These are phyloP conservation scores for Pythium biforme DNA, from an alignment of 352 stramenopile genomes.

Conservation along the genomic window DNA sequence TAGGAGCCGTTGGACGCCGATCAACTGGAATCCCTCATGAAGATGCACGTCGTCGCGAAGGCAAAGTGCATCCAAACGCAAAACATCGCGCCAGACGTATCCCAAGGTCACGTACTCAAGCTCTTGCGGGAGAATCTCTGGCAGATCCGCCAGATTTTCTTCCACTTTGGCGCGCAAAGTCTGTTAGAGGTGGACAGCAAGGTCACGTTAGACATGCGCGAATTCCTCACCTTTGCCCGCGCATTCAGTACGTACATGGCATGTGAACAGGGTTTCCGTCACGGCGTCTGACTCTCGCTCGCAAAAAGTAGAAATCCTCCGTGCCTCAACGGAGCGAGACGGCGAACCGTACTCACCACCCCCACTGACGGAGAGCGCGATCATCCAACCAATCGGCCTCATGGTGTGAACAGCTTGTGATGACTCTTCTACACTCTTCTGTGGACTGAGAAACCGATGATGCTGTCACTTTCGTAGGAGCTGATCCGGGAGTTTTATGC, in stretches of 20 bases:
- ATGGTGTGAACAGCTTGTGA: conserved; percentile 21
- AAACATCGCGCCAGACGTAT: conserved; percentile 65
- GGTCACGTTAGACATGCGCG: conserved; percentile 52
- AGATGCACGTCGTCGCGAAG: conserved; percentile 46
- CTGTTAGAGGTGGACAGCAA: conserved; percentile 56
- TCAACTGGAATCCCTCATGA: conserved; percentile 44
- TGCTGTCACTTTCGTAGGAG: conserved; percentile 27
- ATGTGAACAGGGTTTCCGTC: background rate
- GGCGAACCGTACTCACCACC: conserved; percentile 49
- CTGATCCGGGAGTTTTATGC: conserved; percentile 71
- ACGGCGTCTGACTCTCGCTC: too few relatives aligned
- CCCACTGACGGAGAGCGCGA: conserved; percentile 27
- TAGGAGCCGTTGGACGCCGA: conserved; percentile 14
- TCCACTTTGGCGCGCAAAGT: conserved; percentile 65
- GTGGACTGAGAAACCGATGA: background rate
- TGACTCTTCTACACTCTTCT: background rate
- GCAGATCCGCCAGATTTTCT: conserved; percentile 78
- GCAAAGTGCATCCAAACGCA: conserved; percentile 59
- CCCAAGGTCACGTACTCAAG: conserved; percentile 66
- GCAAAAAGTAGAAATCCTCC: conserved; percentile 61
- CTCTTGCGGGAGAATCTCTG: conserved; percentile 66
- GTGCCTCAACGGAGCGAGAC: conserved; percentile 41
- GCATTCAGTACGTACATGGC: conserved; percentile 53
- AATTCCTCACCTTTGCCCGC: conserved; percentile 66
- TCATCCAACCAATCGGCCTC: conserved; percentile 55